Conservation (phyloP, 257 asterid genomes). For the Thymus quinquecostatus region DNA sequence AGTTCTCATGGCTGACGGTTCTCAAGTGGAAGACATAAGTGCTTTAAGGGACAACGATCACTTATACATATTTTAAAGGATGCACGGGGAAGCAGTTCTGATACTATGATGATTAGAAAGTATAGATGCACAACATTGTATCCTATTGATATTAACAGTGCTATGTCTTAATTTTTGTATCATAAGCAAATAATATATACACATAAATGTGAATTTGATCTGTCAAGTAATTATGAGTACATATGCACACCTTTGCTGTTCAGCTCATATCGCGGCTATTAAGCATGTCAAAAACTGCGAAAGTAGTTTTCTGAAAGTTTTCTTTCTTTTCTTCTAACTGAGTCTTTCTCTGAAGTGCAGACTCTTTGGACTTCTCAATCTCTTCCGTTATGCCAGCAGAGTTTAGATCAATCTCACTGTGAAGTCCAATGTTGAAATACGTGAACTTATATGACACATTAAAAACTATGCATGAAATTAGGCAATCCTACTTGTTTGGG, state of each 20-base stretch:
- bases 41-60: constrained; percentile 82
- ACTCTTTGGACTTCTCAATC: constrained; percentile 65
- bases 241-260: constrained; percentile 41
- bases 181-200: constrained; percentile 16
- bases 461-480: constrained; percentile 6
- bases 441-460: constrained; percentile 12
- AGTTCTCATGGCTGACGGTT: constrained; percentile 72
- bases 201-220: constrained; percentile 19
- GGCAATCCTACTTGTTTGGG: neutral
- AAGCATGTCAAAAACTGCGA: constrained; percentile 79
- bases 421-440: constrained; percentile 29
- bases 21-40: constrained; percentile 64
- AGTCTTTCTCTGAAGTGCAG: constrained; percentile 69
- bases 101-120: constrained; percentile 11
- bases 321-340: constrained; percentile 74
- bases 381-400: constrained; percentile 69
- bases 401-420: constrained; percentile 76
- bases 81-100: constrained; percentile 23
- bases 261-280: constrained; percentile 48
- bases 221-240: constrained; percentile 27
- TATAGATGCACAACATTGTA: constrained; percentile 13
- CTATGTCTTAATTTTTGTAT: constrained; percentile 21
- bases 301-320: constrained; percentile 76
- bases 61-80: constrained; percentile 63
- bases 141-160: constrained; percentile 15